Evolutionary conservation across 805 yeast species (phyloP).

Genomic region (Clavispora santaluciae): DNA sequence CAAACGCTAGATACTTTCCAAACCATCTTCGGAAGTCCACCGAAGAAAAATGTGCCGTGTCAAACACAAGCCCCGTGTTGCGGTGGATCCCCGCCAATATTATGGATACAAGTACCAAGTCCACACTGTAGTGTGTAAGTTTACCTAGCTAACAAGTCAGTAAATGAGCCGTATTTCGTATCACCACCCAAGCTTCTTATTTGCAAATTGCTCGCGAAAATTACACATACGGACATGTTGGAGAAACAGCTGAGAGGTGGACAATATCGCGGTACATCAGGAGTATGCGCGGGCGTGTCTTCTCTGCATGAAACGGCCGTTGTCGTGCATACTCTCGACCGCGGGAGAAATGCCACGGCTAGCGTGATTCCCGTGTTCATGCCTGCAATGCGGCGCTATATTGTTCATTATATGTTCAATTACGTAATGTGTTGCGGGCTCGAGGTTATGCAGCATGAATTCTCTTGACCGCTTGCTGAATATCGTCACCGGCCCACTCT

Average conservation of each 20-base stretch:
- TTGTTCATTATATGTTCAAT: no score
- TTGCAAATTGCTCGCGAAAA: no score
- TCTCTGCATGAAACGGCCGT: neutral
- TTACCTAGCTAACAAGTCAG: slow-evolving; percentile 46
- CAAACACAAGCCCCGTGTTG: slow-evolving; percentile 68
- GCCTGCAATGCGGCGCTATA: no score
- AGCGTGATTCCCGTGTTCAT: neutral
- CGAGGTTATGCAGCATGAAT: slow-evolving; percentile 13
- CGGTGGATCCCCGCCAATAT: slow-evolving; percentile 82
- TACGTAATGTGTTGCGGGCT: no score
- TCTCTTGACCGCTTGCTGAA: slow-evolving; percentile 41
- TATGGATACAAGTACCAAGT: slow-evolving; percentile 73
- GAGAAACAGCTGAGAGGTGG: neutral
- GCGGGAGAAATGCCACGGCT: no score
- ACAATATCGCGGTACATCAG: neutral
- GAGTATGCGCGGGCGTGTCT: neutral
- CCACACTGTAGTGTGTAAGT: slow-evolving; percentile 68
- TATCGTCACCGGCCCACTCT: slow-evolving; percentile 59
- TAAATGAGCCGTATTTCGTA: no score
- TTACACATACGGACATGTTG: slow-evolving; percentile 2
- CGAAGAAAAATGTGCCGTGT: slow-evolving; percentile 47
- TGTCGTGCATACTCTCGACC: neutral
- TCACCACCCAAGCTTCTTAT: no score
- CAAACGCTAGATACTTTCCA: slow-evolving; percentile 50
- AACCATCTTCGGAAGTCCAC: slow-evolving; percentile 43